Base-by-base conservation (phyloP, 2,329 filamentous ascomycete species). In the Cordyceps farinosa region DNA sequence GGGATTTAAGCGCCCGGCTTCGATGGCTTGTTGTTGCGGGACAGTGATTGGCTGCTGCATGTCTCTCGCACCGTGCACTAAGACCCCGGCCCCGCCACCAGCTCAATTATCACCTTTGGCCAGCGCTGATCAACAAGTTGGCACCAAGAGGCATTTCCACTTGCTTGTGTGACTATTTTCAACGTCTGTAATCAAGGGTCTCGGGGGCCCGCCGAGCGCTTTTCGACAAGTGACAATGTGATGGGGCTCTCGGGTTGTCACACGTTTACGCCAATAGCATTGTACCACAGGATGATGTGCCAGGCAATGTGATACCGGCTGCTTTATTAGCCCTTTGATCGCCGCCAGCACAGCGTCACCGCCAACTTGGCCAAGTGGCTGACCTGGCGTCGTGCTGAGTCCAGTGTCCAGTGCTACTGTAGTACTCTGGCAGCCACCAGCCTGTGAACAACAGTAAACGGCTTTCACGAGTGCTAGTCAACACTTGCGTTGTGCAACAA, bases 1-100 rank as follows among this genome's bases (percentile, higher is more conserved):
- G 34, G 60, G 60, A 62, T 62, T 34, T 62, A 62, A 62, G 60
- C 60, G 60, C 60, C 60, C 40, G 60, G 42, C 60, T 62, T 36
- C 27, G 40, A 32, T 61, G 59, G 51, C 51, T 48, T 47, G n/a
- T 36, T 22, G 22, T 40, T 36, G 22, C 13, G 3, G 10, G 11
- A 40, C 17, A 29, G 59, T 56, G 60, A 62, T 62, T 62, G 60
- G 60, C 10, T 22, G 36, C 52, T 62, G 45, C 44, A 62, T 50
- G 60, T 56, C 52, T 62, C 60, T 62, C 45, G 60, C 51, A 17
- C 42, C 1, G 40, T n/a, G 30, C 30, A 61, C 58, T 54, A 47
- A 54, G 52, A 44, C 34, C 10, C 27, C 1, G 27, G 60, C 52
- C 60, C 52, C 60, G 27, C 60, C 45, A 5, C 51, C 45, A 11